phyloP scores from a whole-genome alignment of 2,329 filamentous ascomycete genomes.

The Fusarium cyanostomum region DNA sequence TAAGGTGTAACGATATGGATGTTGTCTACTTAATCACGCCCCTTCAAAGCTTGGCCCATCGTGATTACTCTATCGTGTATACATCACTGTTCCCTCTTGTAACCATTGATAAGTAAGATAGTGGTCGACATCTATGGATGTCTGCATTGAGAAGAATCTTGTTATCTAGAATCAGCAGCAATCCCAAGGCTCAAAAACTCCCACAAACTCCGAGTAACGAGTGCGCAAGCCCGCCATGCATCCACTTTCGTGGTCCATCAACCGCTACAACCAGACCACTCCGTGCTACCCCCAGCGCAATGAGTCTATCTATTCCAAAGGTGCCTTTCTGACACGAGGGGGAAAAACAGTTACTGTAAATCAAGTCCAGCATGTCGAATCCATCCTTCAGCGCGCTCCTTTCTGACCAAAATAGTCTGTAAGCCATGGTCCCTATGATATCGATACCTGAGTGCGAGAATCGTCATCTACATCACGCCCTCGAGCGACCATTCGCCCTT shows the following conservation, averaged over 20 bases:
- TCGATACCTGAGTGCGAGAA: neutral
- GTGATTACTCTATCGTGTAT: neutral
- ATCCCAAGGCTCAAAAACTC: slow-evolving; percentile 37
- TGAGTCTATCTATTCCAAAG: slow-evolving; percentile 41
- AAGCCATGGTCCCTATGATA: neutral
- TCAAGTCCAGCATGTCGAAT: slow-evolving; percentile 30
- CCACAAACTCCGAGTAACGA: slow-evolving; percentile 43
- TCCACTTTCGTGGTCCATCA: slow-evolving; percentile 17
- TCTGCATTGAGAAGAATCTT: slow-evolving; percentile 31
- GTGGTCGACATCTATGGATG: slow-evolving; percentile 19
- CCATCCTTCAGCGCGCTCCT: neutral
- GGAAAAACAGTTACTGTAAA: slow-evolving; percentile 32
- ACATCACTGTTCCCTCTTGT: neutral
- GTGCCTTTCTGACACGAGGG: slow-evolving; percentile 39
- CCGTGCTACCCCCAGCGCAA: slow-evolving; percentile 29
- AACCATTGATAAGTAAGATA: neutral
- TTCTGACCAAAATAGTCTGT: neutral
- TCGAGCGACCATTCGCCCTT: slow-evolving; percentile 62
- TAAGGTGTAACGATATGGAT: slow-evolving; percentile 40
- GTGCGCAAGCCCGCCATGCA: slow-evolving; percentile 43
- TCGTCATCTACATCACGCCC: slow-evolving; percentile 47
- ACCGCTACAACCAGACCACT: slow-evolving; percentile 1
- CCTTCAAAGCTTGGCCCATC: neutral
- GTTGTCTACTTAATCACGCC: slow-evolving; percentile 1
- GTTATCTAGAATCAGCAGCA: slow-evolving; percentile 32